Percentiles rank a stretch among this genome's conserved stretches.
These are phyloP conservation scores for Prosopis cineraria DNA, from an alignment of 306 rosid genomes.

Conservation along the genomic window DNA sequence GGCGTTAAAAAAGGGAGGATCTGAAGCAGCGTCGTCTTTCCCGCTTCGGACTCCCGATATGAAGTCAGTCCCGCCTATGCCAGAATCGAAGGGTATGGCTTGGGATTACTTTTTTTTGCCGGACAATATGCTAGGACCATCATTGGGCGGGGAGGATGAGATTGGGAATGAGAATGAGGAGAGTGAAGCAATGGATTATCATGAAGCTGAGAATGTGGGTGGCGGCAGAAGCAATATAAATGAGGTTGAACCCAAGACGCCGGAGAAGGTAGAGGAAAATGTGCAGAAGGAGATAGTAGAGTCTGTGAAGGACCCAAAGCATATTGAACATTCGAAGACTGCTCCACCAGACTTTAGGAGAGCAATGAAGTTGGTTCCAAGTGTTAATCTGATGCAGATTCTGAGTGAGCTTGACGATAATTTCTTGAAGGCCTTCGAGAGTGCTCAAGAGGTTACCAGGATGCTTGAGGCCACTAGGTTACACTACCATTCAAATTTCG, in stretches of 20 bases:
- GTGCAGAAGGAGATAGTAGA: conserved; percentile 38
- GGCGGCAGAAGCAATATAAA: not conserved
- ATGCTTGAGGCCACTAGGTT: conserved; percentile 90
- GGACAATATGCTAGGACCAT: conserved; percentile 59
- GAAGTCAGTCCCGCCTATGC: conserved; percentile 63
- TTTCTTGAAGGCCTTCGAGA: conserved; percentile 66
- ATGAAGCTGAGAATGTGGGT: conserved; percentile 33
- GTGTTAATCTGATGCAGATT: conserved; percentile 58
- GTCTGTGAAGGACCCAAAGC: conserved; percentile 33
- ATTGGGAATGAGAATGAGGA: conserved; percentile 38
- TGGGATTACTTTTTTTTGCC: conserved; percentile 85
- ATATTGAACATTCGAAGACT: conserved; percentile 66
- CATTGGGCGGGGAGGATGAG: conserved; percentile 51
- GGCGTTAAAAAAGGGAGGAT: conserved; percentile 31
- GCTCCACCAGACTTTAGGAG: conserved; percentile 72
- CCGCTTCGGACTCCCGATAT: conserved; percentile 46
- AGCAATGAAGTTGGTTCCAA: conserved; percentile 43
- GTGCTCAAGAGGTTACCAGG: conserved; percentile 79
- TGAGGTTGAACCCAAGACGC: conserved; percentile 74
- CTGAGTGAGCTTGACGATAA: conserved; percentile 65
- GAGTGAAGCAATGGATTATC: conserved; percentile 32
- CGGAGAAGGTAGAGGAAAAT: conserved; percentile 55
- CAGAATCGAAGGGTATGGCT: conserved; percentile 67
- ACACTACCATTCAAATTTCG: conserved; percentile 91
- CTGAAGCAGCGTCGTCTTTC: conserved; percentile 30